These are phyloP conservation scores for Rhamnella rubrinervis DNA, from an alignment of 331 rosid species.

Conservation along the genomic window DNA sequence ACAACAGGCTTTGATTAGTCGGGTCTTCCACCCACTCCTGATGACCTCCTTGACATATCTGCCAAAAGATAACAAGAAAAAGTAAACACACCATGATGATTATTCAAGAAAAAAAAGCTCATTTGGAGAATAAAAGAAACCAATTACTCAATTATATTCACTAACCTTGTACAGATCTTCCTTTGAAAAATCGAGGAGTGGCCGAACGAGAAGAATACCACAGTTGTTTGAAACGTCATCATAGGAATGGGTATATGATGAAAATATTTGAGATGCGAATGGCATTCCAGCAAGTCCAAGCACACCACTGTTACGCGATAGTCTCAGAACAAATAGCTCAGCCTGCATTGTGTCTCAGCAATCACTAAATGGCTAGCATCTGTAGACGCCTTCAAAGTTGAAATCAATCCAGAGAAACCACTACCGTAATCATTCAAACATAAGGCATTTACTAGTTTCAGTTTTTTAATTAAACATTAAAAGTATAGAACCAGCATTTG, in stretches of 20 bases:
- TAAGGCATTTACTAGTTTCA: constrained; percentile 19
- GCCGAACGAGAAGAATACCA: constrained; percentile 81
- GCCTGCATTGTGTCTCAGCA: constrained; percentile 80
- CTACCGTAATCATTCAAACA: constrained; percentile 14
- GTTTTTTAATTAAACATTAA: constrained; percentile 1
- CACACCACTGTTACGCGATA: constrained; percentile 87
- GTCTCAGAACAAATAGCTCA: constrained; percentile 87
- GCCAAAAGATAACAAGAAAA: constrained; percentile 20
- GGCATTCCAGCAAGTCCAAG: constrained; percentile 99
- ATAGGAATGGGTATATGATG: constrained; percentile 38
- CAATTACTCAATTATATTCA: constrained; percentile 6
- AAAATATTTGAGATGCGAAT: constrained; percentile 77
- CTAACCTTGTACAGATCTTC: constrained; percentile 89
- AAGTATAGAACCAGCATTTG: background rate
- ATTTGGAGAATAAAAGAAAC: constrained; percentile 5
- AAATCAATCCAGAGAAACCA: constrained; percentile 27
- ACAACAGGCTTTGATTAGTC: constrained; percentile 67
- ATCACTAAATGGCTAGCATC: constrained; percentile 46
- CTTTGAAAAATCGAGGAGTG: constrained; percentile 78
- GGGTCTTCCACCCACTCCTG: constrained; percentile 96
- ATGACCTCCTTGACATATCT: constrained; percentile 71
- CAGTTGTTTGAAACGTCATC: constrained; percentile 35
- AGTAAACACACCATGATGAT: background rate
- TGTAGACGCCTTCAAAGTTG: constrained; percentile 30
- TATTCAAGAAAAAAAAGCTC: background rate